Conservation (phyloP, 106 monocot genomes). For the Dioscorea zingiberensis region DNA sequence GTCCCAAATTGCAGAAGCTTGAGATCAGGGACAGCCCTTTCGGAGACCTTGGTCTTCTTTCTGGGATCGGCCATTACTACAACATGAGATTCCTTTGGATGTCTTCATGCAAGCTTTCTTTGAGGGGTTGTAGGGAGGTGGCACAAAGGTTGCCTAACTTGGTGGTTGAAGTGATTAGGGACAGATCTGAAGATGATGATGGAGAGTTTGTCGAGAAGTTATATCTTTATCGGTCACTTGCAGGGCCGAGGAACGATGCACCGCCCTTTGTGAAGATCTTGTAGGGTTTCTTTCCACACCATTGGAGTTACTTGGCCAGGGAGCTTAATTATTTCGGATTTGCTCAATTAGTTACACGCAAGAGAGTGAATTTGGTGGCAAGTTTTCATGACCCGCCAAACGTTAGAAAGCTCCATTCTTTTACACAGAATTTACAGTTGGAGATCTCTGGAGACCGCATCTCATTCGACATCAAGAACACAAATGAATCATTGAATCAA, state of each 20-base stretch:
- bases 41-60: constrained; percentile 56
- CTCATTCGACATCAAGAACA: no score
- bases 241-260: constrained; percentile 61
- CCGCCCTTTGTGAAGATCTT: constrained; percentile 75
- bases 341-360: background rate
- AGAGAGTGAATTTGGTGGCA: background rate
- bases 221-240: constrained; percentile 82
- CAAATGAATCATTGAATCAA: no score
- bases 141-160: constrained; percentile 46
- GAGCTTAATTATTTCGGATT: background rate
- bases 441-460: no score
- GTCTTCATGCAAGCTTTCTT: constrained; percentile 60
- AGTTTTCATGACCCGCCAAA: constrained; percentile 8
- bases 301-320: no score
- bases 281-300: constrained; percentile 10
- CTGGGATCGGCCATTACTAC: constrained; percentile 72
- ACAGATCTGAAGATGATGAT: constrained; percentile 22
- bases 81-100: constrained; percentile 96
- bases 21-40: constrained; percentile 88
- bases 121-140: constrained; percentile 69
- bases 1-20: constrained; percentile 68
- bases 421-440: background rate
- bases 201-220: constrained; percentile 40
- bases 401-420: background rate
- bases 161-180: constrained; percentile 70